phyloP scores from a whole-genome alignment of 2,329 filamentous ascomycete genomes.

The Fusarium buharicum region DNA sequence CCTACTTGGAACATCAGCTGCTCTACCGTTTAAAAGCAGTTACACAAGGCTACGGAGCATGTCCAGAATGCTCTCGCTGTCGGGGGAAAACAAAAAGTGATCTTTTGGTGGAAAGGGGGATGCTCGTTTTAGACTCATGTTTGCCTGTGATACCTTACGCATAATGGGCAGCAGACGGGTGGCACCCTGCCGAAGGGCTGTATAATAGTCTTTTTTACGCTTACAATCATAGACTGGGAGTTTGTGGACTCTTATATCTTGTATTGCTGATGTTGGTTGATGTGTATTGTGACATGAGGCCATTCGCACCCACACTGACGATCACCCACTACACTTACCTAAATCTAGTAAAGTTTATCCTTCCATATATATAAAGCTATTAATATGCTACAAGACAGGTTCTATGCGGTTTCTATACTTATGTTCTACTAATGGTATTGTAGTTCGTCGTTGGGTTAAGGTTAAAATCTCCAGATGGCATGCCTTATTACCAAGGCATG shows the following conservation, averaged over 20 bases:
- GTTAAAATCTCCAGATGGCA: background rate
- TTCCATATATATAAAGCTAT: too few relatives aligned
- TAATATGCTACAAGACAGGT: too few relatives aligned
- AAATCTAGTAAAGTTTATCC: too few relatives aligned
- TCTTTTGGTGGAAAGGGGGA: constrained; percentile 33
- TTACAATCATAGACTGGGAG: constrained; percentile 42
- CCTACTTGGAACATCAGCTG: constrained; percentile 31
- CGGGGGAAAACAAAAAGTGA: constrained; percentile 36
- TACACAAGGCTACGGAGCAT: constrained; percentile 31
- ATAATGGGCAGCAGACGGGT: constrained; percentile 44
- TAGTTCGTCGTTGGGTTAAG: constrained; percentile 1
- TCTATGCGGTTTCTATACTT: too few relatives aligned
- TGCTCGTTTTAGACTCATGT: constrained; percentile 42
- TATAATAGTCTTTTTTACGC: constrained; percentile 45
- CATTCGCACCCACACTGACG: too few relatives aligned
- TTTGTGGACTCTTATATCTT: constrained; percentile 33
- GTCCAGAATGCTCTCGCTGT: constrained; percentile 32
- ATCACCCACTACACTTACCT: too few relatives aligned
- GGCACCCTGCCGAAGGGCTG: constrained; percentile 41
- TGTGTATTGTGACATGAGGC: background rate
- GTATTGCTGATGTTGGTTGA: background rate
- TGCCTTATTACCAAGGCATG: background rate
- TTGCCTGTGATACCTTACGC: constrained; percentile 42
- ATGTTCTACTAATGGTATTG: too few relatives aligned
- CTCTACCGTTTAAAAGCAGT: constrained; percentile 29